Base-by-base conservation (phyloP, 1,284 basidiomycete genomes). In the Rugiboletus extremiorientalis region DNA sequence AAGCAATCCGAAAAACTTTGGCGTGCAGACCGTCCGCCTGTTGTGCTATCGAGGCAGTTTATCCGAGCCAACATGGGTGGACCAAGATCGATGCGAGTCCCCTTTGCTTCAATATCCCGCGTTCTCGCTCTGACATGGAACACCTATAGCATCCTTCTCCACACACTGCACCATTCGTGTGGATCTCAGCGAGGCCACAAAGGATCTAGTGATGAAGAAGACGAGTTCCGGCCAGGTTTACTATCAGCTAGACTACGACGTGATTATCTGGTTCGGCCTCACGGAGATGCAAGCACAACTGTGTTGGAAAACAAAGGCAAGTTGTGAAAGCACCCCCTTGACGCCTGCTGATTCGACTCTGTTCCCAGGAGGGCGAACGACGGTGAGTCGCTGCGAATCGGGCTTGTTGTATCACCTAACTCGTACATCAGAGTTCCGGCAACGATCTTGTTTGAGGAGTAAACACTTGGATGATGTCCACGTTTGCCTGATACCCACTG, bases 201-300 rank as follows among this genome's bases (percentile, higher is more conserved):
- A 43, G 5, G 55, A 51, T 28, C 20, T 62, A 3, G 23, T 40
- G 6, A n/a, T 2, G n/a, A 48, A 40, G 41, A 44, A 37, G 37
- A 34, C 27, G 3, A 15, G 38, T 27, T 33, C 23, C 3, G 51
- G 51, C 16, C 38, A 28, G 5, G 23, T 40, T 14, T 54, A 36
- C 49, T 61, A 61, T 30, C 43, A 49, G 30, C 37, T 62, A 16
- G 55, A 62, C 45, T 61, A 61, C n/a, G 45, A 62, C 27, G 60
- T 61, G n/a, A 43, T 59, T 18, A 23, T 61, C 5, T 41, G 36
- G 2, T 58, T 53, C 27, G 55, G 60, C 8, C 22, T 42, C 9
- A 44, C 52, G 0, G 60, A 59, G 23, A 23, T 59, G 25, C 38
- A 54, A 31, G 60, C 55, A 1, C 18, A 62, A 1, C 30, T 61